A percentile compares a stretch with the other conserved stretches of the same genome.
Conservation (phyloP, 23 red algal genomes). For the Gracilariopsis chorda region DNA sequence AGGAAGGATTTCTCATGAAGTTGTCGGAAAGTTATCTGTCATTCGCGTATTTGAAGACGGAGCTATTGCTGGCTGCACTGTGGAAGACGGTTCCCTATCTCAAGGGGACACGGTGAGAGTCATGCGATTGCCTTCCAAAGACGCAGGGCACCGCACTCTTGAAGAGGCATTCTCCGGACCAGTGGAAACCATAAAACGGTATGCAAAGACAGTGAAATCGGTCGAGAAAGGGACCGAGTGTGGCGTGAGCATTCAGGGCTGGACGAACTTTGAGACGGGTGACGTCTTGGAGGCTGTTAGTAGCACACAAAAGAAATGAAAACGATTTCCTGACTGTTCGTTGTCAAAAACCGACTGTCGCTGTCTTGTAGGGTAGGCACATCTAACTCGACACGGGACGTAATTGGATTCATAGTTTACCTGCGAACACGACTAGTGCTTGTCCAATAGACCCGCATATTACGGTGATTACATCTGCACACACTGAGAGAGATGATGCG, state of each 20-base stretch:
- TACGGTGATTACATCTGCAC: constrained; percentile 15
- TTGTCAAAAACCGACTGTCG: too few relatives aligned
- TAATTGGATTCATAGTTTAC: neutral
- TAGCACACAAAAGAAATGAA: too few relatives aligned
- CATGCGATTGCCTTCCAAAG: constrained; percentile 12
- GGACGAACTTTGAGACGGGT: constrained; percentile 47
- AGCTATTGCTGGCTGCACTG: constrained; percentile 33
- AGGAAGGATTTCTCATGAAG: neutral
- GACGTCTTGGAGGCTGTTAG: constrained; percentile 53
- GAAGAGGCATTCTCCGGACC: constrained; percentile 18
- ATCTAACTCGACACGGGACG: too few relatives aligned
- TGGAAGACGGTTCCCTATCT: constrained; percentile 29
- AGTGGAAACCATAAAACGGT: constrained; percentile 58
- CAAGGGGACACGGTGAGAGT: constrained; percentile 22
- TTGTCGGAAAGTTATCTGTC: constrained; percentile 7
- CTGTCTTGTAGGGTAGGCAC: too few relatives aligned
- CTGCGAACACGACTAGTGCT: constrained; percentile 17
- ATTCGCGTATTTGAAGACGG: constrained; percentile 59
- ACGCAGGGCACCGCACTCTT: neutral
- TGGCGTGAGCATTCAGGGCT: constrained; percentile 68
- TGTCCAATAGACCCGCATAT: constrained; percentile 27
- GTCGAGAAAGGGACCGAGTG: constrained; percentile 75
- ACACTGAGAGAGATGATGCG: constrained; percentile 21
- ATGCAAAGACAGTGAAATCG: constrained; percentile 51
- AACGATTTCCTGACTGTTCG: too few relatives aligned